Evolutionary conservation across 805 yeast genomes (phyloP).

Genomic region (Metschnikowia matae): DNA sequence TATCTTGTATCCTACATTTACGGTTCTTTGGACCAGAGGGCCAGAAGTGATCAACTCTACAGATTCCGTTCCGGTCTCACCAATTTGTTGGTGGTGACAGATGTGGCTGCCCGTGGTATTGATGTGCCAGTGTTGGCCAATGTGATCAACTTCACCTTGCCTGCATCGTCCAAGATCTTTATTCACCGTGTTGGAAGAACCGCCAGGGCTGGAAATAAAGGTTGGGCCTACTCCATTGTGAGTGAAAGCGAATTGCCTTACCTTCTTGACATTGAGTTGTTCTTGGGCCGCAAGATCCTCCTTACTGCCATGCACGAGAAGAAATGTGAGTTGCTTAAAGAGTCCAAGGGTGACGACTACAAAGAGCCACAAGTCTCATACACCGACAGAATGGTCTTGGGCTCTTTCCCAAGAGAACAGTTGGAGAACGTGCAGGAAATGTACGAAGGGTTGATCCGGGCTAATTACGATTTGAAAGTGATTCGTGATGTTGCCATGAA

Average conservation of each 20-base stretch:
- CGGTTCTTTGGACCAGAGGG: conserved; percentile 92
- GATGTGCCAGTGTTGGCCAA: conserved; percentile 96
- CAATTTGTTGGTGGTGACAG: conserved; percentile 89
- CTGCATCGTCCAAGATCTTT: conserved; percentile 89
- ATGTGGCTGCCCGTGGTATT: conserved; percentile 98
- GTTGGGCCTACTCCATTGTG: conserved; percentile 95
- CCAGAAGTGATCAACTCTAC: conserved; percentile 83
- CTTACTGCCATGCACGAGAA: conserved; percentile 67
- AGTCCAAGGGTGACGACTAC: conserved; percentile 39
- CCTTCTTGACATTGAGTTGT: conserved; percentile 81
- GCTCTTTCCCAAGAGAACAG: conserved; percentile 70
- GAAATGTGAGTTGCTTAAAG: conserved; percentile 49
- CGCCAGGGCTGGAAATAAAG: conserved; percentile 96
- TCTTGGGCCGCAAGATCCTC: conserved; percentile 77
- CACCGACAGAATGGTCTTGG: conserved; percentile 74
- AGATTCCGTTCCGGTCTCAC: conserved; percentile 84
- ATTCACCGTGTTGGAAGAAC: conserved; percentile 98
- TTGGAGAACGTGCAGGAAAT: conserved; percentile 73
- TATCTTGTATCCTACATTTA: conserved; percentile 86
- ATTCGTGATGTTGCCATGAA: conserved; percentile 69
- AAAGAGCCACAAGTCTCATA: conserved; percentile 62
- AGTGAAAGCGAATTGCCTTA: conserved; percentile 86
- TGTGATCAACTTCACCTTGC: conserved; percentile 86
- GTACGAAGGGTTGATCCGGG: conserved; percentile 53
- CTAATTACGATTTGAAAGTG: conserved; percentile 64